Evolutionary conservation across 2,329 filamentous ascomycete species (phyloP).

Genomic region (Alternaria sp.): DNA sequence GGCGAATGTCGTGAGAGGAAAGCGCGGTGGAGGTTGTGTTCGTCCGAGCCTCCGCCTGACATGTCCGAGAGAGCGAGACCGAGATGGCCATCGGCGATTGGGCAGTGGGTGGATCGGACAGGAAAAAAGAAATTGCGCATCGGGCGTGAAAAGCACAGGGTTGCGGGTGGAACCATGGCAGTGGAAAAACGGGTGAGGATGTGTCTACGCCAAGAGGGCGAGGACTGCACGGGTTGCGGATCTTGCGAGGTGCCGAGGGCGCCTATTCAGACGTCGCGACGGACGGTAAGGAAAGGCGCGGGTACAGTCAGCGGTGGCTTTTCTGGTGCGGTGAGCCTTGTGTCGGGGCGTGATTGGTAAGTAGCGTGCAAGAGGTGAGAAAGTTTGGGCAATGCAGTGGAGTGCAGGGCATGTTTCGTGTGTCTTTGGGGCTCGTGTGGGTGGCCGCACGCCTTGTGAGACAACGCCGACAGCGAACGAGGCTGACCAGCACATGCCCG

Average conservation of each 20-base stretch:
- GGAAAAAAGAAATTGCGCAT: conserved; percentile 24
- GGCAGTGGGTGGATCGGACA: conserved; percentile 4
- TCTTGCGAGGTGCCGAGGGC: conserved; percentile 28
- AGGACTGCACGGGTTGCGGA: conserved; percentile 20
- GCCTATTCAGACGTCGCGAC: conserved; percentile 20
- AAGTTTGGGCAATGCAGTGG: conserved; percentile 1
- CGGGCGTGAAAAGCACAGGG: background rate
- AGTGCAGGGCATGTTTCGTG: conserved; percentile 21
- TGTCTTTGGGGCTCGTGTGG: conserved; percentile 13
- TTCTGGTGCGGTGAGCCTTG: background rate
- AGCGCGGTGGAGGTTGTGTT: conserved; percentile 7
- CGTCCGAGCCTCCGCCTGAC: conserved; percentile 8
- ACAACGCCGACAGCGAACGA: background rate
- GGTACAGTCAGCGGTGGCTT: conserved; percentile 15
- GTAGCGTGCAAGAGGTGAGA: background rate
- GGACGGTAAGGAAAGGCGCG: background rate
- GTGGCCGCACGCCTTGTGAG: background rate
- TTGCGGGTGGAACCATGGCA: background rate
- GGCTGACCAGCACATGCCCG: conserved; percentile 3
- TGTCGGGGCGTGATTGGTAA: conserved; percentile 8
- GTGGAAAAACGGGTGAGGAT: background rate
- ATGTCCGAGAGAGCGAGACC: conserved; percentile 10
- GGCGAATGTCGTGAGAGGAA: background rate
- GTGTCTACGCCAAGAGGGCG: background rate
- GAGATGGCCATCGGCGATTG: background rate